A percentile compares a stretch with the other conserved stretches of the same genome.
phyloP scores from a whole-genome alignment of 2,329 filamentous ascomycete species.

The Fusarium domesticum region DNA sequence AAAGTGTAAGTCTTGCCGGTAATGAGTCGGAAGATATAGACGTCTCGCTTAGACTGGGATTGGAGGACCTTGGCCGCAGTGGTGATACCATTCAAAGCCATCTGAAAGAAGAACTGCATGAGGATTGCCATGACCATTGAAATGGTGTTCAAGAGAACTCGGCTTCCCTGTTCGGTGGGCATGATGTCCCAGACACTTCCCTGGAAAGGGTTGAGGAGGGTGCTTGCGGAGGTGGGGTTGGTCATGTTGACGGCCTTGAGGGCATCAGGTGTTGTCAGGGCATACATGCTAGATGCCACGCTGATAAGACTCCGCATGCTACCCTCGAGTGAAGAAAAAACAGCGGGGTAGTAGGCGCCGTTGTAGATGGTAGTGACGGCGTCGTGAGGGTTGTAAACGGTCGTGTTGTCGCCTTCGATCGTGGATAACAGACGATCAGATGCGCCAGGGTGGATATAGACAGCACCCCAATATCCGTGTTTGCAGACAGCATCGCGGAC shows the following conservation, averaged over 20 bases:
- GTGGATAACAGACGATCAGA: slow-evolving; percentile 29
- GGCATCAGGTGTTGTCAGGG: slow-evolving; percentile 9
- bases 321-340: slow-evolving; percentile 25
- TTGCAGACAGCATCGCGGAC: slow-evolving; percentile 34
- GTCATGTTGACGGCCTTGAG: slow-evolving; percentile 14
- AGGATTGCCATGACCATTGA: slow-evolving; percentile 35
- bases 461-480: slow-evolving; percentile 35
- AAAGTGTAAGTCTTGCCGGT: slow-evolving; percentile 31
- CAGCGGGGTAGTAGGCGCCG: slow-evolving; percentile 32
- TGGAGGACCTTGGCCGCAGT: background rate
- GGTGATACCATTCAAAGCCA: slow-evolving; percentile 8
- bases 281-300: slow-evolving; percentile 20
- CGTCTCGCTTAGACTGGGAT: slow-evolving; percentile 16
- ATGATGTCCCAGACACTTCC: slow-evolving; percentile 26
- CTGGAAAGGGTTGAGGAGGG: slow-evolving; percentile 31
- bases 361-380: slow-evolving; percentile 35
- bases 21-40: slow-evolving; percentile 19
- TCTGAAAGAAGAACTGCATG: slow-evolving; percentile 26
- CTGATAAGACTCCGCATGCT: slow-evolving; percentile 28
- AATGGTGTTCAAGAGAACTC: slow-evolving; percentile 36
- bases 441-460: slow-evolving; percentile 30
- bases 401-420: slow-evolving; percentile 23
- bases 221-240: slow-evolving; percentile 16
- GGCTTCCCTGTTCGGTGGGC: slow-evolving; percentile 32
- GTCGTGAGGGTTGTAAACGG: slow-evolving; percentile 30